A percentile compares a stretch with the other conserved stretches of the same genome.
Conservation (phyloP, 129 eudicot species). For the Lactuca sativa region DNA sequence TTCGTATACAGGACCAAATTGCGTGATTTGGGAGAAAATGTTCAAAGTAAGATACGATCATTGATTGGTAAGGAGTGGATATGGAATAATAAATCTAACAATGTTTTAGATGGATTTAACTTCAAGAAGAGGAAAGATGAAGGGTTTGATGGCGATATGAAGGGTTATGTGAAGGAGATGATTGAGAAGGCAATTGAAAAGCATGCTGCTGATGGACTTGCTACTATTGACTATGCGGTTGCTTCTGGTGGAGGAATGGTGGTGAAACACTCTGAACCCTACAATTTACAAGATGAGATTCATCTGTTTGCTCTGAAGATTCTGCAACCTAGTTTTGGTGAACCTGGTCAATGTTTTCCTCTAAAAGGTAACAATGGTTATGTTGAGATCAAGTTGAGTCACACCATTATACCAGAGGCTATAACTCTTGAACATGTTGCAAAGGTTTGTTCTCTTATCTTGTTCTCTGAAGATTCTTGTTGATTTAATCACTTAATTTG, state of each 20-base stretch:
- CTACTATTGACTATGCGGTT: slow-evolving; percentile 65
- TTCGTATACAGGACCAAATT: not conserved
- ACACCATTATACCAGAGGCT: slow-evolving; percentile 63
- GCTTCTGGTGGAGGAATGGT: slow-evolving; percentile 51
- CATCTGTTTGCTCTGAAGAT: slow-evolving; percentile 48
- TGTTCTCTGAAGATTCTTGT: too few relatives aligned
- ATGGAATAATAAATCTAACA: slow-evolving; percentile 43
- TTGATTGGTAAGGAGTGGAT: slow-evolving; percentile 8
- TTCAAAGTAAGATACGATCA: not conserved
- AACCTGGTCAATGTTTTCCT: slow-evolving; percentile 78
- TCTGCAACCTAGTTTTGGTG: slow-evolving; percentile 74
- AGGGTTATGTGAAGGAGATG: slow-evolving; percentile 47
- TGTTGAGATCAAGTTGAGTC: slow-evolving; percentile 55
- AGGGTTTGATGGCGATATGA: slow-evolving; percentile 17
- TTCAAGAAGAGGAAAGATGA: slow-evolving; percentile 11
- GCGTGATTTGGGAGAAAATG: not conserved
- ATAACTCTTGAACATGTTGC: slow-evolving; percentile 75
- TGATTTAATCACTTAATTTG: not conserved
- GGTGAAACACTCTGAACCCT: slow-evolving; percentile 55
- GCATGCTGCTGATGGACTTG: slow-evolving; percentile 80
- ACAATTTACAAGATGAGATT: not conserved
- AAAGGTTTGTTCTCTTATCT: slow-evolving; percentile 37
- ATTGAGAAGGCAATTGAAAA: slow-evolving; percentile 63
- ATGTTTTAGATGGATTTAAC: slow-evolving; percentile 40
- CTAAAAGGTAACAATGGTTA: slow-evolving; percentile 68